Evolutionary conservation across 305 asterid genomes (phyloP), one percentile per base, ranked within the genome.

Genomic region (Lippia alba): DNA sequence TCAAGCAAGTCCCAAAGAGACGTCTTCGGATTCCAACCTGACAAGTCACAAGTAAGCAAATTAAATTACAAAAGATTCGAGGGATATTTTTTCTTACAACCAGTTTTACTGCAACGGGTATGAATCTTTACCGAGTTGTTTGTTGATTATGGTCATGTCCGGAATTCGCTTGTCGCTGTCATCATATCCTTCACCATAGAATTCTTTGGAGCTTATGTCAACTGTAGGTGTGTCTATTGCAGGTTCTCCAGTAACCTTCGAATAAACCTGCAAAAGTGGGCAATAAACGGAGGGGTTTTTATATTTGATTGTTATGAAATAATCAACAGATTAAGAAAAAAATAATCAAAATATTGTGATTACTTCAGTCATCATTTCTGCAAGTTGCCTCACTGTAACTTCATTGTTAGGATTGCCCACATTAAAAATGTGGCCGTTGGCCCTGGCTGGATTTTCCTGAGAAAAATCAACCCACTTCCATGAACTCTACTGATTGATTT

Each of bases 161-260:
- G 96, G 97, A 71, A 91, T 91, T 73, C 97, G 79, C 79, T 89
- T 91, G 80, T 91, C 97, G 69, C 97, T 91, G 73, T 91, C 97
- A 74, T 91, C 97, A 55, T 91, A 91, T 51, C 97, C 97, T 79
- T 85, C 96, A 8, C 97, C 96, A 30, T 91, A 91, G 61, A 91
- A 91, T 78, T 91, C 96, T 84, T 89, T 87, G 64, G 97, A 91
- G 82, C 90, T 89, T 66, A 91, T 76, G 73, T 91, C 96, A 61
- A 87, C n/a, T 2, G 96, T 89, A 53, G 97, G 94, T 8, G 76
- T 50, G 54, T 84, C 89, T 32, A 84, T 71, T 12, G 91, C 59
- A 78, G 88, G 48, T 74, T 85, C 97, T 69, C 89, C 96, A 56
- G 87, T 89, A 51, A 91, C 94, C 76, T 88, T 82, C n/a, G 94